Base-by-base conservation (phyloP, 1,284 basidiomycete species). In the Malassezia cuniculi region DNA sequence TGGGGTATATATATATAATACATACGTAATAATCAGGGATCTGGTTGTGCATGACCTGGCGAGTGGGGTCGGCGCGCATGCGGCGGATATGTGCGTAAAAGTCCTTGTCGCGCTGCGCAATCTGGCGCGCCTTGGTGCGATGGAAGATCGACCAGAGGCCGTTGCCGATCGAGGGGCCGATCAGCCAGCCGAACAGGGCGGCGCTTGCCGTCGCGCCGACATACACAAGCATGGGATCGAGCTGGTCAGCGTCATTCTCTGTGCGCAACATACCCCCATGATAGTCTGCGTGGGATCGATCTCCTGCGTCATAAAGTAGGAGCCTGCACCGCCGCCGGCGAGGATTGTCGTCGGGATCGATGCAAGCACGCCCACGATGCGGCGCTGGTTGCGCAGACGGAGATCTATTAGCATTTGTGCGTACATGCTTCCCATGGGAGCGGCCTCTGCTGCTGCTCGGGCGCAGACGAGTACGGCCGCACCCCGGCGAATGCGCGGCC, bases 1-100 rank as follows among this genome's bases (percentile, higher is more conserved):
- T 4, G 9, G n/a, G 39, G 14, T 29, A 24, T n/a, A 14, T 27
- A 10, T 15, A 16, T 15, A n/a, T 18, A n/a, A 6, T 14, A 45
- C 42, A 14, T 43, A 37, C 48, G 17, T 65, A 65, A 46, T 56
- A 60, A 21, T 65, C 61, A 2, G 61, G 61, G 11, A 63, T 46
- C 1, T 55, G 55, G 32, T 65, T 65, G 45, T 65, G 62, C 27
- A 65, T 48, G 7, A 52, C 51, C 30, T 62, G 61, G 4, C 56
- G 32, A 5, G 51, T 50, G 3, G 62, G 58, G 28, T 65, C 60
- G 12, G 55, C 60, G 12, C 62, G 34, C 24, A 53, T 55, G 1
- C 47, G 27, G 31, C 49, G 54, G 46, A 65, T 60, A 27, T 59
- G 56, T 9, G 55, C 39, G 38, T 48, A 63, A 29, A 65, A 65